These are phyloP conservation scores for Hymenoscyphus occultus DNA, from an alignment of 2,329 filamentous ascomycete genomes.

Conservation along the genomic window DNA sequence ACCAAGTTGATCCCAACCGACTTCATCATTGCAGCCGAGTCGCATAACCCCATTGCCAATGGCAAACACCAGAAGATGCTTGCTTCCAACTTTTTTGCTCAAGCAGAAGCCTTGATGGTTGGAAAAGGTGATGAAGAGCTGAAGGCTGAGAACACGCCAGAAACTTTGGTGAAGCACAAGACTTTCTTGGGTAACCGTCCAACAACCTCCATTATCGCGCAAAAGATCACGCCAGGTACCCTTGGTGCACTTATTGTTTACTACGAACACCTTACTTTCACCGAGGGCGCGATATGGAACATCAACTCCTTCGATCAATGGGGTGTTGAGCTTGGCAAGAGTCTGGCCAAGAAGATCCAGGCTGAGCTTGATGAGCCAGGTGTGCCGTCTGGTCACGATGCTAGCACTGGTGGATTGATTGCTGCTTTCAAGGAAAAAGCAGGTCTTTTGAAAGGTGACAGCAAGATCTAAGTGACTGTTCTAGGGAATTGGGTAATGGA, in stretches of 20 bases:
- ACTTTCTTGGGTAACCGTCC: conserved; percentile 97
- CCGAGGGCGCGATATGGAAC: conserved; percentile 96
- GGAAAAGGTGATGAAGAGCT: conserved; percentile 82
- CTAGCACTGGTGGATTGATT: conserved; percentile 84
- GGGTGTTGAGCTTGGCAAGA: conserved; percentile 98
- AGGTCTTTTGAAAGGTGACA: conserved; percentile 13
- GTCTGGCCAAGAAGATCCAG: conserved; percentile 87
- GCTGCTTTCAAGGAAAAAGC: conserved; percentile 78
- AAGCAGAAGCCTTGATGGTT: conserved; percentile 87
- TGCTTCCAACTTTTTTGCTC: conserved; percentile 86
- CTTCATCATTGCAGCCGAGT: conserved; percentile 94
- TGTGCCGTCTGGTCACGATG: conserved; percentile 72
- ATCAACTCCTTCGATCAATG: conserved; percentile 99
- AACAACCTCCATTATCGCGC: conserved; percentile 87
- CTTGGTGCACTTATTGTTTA: conserved; percentile 95
- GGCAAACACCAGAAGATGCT: conserved; percentile 97
- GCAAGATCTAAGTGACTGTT: conserved; percentile 13
- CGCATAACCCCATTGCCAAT: conserved; percentile 89
- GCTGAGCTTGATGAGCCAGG: conserved; percentile 78
- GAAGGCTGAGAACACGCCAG: conserved; percentile 68
- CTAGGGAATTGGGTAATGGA: background rate
- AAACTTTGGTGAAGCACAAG: conserved; percentile 91
- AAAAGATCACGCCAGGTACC: conserved; percentile 89
- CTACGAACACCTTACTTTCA: conserved; percentile 98
- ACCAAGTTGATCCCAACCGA: conserved; percentile 98